Evolutionary conservation across 2,329 filamentous ascomycete species (phyloP), one percentile per base, ranked within the genome.

Genomic region (Fusarium agapanthi): DNA sequence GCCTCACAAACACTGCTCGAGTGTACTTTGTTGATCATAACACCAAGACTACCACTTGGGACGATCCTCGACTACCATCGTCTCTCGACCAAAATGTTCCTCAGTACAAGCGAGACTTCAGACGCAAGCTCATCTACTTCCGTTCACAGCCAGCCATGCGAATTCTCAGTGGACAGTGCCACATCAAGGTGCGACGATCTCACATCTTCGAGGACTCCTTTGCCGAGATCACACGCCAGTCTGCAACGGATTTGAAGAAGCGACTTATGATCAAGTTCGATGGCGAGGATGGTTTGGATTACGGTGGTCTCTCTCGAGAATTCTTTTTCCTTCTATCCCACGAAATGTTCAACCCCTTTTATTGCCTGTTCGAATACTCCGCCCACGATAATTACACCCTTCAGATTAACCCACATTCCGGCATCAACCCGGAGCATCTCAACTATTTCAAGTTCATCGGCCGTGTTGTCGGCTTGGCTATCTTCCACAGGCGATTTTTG

Each of bases 381-480:
- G 96, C 96, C 43, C 96, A 99, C 86, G 96, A 99, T 90, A 99
- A 99, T 86, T 99, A 99, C 85, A 99, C 96, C 35, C 92, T 99
- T 61, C 96, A 99, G 84, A 99, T 99, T 86, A 99, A 99, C 85
- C 96, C 96, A 50, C 96, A 99, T 83, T 99, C 96, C 26, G 96
- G 96, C 73, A 98, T 99, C 84, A 99, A 99, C 83, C 96, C 96
- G 2, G 96, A 99, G 84, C 96, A 99, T 89, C 87, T 99, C 79
- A 98, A 98, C 82, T 99, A 98, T 86, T 99, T 99, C 90, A 98
- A 97, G 84, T 99, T 99, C 81, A 99, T 99, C 79, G 96, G 96
- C 54, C 94, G 96, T 67, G 96, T 99, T 34, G 96, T 99, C 66
- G 96, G 96, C 68, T 84, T 99, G 76, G 95, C 96, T 69, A 99